Evolutionary conservation across 2,329 filamentous ascomycete species (phyloP), one percentile per base, ranked within the genome.

Genomic region (Hysterium pulicare): DNA sequence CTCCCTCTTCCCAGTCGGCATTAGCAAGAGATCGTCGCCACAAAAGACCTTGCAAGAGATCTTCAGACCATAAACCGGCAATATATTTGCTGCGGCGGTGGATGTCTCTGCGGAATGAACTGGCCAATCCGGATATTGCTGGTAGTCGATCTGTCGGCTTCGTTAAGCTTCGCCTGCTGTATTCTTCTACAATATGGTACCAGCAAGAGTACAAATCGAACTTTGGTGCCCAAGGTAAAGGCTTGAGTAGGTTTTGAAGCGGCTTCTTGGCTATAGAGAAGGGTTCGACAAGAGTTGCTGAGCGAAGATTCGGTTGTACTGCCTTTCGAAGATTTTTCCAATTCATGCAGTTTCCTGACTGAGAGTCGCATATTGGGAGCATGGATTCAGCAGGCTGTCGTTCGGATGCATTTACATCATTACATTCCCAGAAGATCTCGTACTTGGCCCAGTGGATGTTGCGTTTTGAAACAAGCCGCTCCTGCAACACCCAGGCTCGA

Each of bases 51-150:
- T 17, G 17, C 32, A n/a, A 8, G 16, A 42, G 40, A 22, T 37
- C 31, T 13, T n/a, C n/a, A 16, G n/a, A 15, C 40, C 40, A 42
- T 10, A 42, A 32, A 8, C 40, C 40, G 19, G 40, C 40, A 16
- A 42, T 11, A 17, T 42, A 42, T 15, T 35, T 13, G 19, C n/a
- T 15, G 15, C 15, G 22, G 11, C 19, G 15, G 24, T 7, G 24
- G 5, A 34, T 13, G 5, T 11, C 11, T 20, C 19, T 34, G 19
- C 19, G 15, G 6, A 41, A 11, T 11, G 9, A 11, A 9, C 15
- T 35, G 4, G 39, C 39, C 10, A 41, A 19, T 6, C 17, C 39
- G 13, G 39, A 41, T 22, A 41, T 3, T 20, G 39, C 39, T 9
- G 32, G 30, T 5, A 41, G 31, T 20, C 19, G 34, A 30, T 41